phyloP scores from a whole-genome alignment of 2,329 filamentous ascomycete genomes.

The Colletotrichum lupini region DNA sequence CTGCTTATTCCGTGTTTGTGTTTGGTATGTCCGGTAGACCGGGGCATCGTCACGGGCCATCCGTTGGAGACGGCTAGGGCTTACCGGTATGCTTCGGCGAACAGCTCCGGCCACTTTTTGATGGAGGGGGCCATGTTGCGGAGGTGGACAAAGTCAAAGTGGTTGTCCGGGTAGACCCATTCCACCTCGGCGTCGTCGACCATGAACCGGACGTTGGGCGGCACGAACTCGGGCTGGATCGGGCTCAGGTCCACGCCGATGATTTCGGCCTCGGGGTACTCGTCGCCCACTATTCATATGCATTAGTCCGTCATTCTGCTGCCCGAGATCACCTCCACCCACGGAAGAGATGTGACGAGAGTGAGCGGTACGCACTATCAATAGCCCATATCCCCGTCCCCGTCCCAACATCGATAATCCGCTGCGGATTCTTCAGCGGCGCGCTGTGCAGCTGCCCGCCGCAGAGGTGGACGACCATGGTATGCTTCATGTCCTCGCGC shows the following conservation, averaged over 20 bases:
- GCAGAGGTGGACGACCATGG: conserved; percentile 50
- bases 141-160: conserved; percentile 71
- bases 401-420: conserved; percentile 57
- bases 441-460: conserved; percentile 53
- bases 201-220: conserved; percentile 79
- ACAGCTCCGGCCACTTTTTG: conserved; percentile 61
- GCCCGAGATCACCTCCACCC: neutral
- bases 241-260: conserved; percentile 75
- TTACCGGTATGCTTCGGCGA: conserved; percentile 66
- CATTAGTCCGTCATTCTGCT: neutral
- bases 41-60: too few species aligned
- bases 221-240: conserved; percentile 73
- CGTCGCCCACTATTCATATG: conserved; percentile 63
- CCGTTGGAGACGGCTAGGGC: neutral
- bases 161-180: conserved; percentile 55
- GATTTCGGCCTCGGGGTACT: conserved; percentile 68
- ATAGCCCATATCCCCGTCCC: conserved; percentile 71
- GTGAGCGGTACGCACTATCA: conserved; percentile 52
- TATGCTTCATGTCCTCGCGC: conserved; percentile 52
- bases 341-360: neutral
- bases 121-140: conserved; percentile 58
- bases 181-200: conserved; percentile 68
- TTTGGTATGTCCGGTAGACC: neutral
- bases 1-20: neutral
- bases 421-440: conserved; percentile 51